These are phyloP conservation scores for Lactuca sativa DNA, from an alignment of 129 eudicot genomes.

Conservation along the genomic window DNA sequence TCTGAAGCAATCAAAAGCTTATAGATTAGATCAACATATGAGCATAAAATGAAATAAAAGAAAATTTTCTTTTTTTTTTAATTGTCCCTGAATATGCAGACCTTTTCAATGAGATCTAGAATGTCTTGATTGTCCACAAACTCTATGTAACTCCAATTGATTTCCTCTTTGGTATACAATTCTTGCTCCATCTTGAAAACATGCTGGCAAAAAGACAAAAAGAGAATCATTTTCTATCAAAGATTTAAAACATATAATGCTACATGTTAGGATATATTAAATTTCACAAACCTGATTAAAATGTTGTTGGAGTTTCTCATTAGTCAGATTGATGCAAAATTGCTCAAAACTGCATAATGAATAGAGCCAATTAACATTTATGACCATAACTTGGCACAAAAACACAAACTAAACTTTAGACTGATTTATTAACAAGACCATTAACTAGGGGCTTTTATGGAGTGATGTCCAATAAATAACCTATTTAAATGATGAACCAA, in stretches of 20 bases:
- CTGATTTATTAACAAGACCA: conserved; percentile 2
- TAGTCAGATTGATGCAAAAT: conserved; percentile 84
- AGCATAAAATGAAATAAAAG: not conserved
- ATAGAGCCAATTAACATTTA: conserved; percentile 3
- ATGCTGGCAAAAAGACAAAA: conserved; percentile 54
- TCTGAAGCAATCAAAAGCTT: conserved; percentile 49
- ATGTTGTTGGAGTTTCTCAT: conserved; percentile 97
- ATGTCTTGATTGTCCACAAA: conserved; percentile 86
- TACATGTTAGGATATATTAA: not conserved
- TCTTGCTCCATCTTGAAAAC: conserved; percentile 99
- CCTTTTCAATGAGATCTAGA: conserved; percentile 97
- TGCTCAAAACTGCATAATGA: conserved; percentile 87
- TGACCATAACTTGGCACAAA: not conserved
- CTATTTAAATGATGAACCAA: conserved; percentile 51
- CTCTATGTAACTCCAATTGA: conserved; percentile 96
- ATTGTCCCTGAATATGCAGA: conserved; percentile 15
- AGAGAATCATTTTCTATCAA: conserved; percentile 15
- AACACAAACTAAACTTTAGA: conserved; percentile 2
- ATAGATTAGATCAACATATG: conserved; percentile 17
- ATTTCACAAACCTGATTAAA: conserved; percentile 76
- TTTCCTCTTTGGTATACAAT: conserved; percentile 80
- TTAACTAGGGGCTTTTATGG: conserved; percentile 18
- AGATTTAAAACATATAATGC: conserved; percentile 7
- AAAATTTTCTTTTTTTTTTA: not conserved
- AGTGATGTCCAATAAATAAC: conserved; percentile 39